A percentile compares a stretch with the other conserved stretches of the same genome.
These are phyloP conservation scores for Hortiboletus campestris DNA, from an alignment of 768 basidiomycete genomes.

Conservation along the genomic window DNA sequence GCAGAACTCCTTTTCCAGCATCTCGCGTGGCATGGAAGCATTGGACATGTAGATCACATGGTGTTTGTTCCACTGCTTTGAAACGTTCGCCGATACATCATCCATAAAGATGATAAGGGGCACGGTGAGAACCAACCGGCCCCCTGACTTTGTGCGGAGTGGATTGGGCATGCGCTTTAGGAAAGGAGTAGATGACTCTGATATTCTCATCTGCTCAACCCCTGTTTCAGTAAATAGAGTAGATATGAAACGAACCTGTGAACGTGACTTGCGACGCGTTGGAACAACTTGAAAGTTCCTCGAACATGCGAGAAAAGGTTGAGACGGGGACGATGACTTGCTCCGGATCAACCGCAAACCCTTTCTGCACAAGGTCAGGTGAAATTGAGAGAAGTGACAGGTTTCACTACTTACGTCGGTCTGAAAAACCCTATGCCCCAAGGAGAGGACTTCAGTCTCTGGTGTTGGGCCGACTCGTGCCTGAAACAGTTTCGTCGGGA, in stretches of 20 bases:
- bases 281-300: background rate
- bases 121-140: background rate
- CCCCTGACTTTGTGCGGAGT: background rate
- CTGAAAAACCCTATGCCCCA: background rate
- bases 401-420: background rate
- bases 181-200: no score
- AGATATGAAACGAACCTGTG: background rate
- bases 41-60: slow-evolving; percentile 33
- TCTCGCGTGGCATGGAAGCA: slow-evolving; percentile 19
- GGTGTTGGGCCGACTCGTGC: background rate
- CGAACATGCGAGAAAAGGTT: background rate
- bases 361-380: background rate
- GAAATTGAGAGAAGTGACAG: background rate
- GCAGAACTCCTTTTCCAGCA: slow-evolving; percentile 32
- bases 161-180: background rate
- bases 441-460: background rate
- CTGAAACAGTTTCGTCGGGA: background rate
- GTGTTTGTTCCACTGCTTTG: slow-evolving; percentile 39
- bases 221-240: background rate
- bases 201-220: background rate
- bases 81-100: slow-evolving; percentile 34
- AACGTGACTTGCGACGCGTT: background rate
- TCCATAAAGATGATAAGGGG: slow-evolving; percentile 33
- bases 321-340: background rate
- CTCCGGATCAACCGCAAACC: background rate